A percentile compares a stretch with the other conserved stretches of the same genome.
These are phyloP conservation scores for Penicillium verrucosum DNA, from an alignment of 2,329 filamentous ascomycete species.

Conservation along the genomic window DNA sequence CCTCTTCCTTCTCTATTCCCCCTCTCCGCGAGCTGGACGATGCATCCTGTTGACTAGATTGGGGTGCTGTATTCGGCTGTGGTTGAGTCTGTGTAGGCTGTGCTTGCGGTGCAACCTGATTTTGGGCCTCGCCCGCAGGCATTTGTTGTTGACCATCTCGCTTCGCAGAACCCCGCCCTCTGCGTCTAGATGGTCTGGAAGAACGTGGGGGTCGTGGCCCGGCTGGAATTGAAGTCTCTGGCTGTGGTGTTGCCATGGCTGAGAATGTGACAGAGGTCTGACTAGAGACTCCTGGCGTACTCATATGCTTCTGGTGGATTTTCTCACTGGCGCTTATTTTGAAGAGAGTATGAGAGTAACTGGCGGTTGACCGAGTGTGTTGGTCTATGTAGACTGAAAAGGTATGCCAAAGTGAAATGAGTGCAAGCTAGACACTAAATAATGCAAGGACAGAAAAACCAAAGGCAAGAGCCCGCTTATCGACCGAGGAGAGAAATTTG, in stretches of 20 bases:
- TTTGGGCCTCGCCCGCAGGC: conserved; percentile 2
- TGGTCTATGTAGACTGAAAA: background rate
- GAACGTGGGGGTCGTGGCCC: conserved; percentile 14
- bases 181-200: conserved; percentile 22
- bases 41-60: conserved; percentile 8
- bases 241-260: conserved; percentile 10
- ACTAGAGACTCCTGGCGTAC: background rate
- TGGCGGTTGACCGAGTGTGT: background rate
- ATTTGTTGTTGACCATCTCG: conserved; percentile 23
- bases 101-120: background rate
- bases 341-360: background rate
- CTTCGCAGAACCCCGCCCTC: conserved; percentile 29
- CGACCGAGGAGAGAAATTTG: background rate
- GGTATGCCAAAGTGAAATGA: background rate
- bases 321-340: background rate
- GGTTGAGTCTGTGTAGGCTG: conserved; percentile 8
- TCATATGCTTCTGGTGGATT: background rate
- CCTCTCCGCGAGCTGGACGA: conserved; percentile 23
- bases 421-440: background rate
- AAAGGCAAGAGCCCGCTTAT: conserved; percentile 1
- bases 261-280: background rate
- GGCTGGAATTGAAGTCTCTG: background rate
- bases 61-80: background rate
- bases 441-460: background rate
- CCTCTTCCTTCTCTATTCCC: conserved; percentile 27